Evolutionary conservation across 305 asterid species (phyloP).

Genomic region (Lippia alba): DNA sequence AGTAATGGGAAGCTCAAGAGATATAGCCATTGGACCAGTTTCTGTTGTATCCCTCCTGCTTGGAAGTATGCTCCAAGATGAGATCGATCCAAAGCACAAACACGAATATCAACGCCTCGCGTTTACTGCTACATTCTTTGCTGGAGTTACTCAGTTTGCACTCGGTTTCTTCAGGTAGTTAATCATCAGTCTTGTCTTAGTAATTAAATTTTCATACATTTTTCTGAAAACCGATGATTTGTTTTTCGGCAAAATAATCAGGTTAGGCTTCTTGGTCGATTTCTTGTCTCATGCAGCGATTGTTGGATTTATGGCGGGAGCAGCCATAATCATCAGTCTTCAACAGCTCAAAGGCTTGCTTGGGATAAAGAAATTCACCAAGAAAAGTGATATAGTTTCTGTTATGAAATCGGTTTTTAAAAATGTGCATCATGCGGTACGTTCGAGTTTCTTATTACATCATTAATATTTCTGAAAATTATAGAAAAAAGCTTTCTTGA

Average conservation of each 20-base stretch:
- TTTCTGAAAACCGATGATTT: no score
- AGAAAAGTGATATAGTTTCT: conserved; percentile 51
- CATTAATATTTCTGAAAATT: not conserved
- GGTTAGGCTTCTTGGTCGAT: conserved; percentile 73
- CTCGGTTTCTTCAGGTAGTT: conserved; percentile 67
- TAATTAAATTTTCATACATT: no score
- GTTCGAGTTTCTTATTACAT: not conserved
- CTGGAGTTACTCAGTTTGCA: conserved; percentile 56
- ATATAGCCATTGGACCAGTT: conserved; percentile 73
- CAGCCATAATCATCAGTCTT: conserved; percentile 57
- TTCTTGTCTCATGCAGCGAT: conserved; percentile 60
- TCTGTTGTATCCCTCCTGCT: conserved; percentile 75
- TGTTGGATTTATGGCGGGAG: conserved; percentile 67
- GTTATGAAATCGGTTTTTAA: conserved; percentile 54
- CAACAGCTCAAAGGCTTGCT: conserved; percentile 63
- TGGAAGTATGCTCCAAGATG: conserved; percentile 52
- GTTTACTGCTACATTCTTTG: conserved; percentile 67
- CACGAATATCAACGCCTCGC: conserved; percentile 55
- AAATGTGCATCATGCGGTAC: conserved; percentile 49
- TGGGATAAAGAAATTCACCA: conserved; percentile 55
- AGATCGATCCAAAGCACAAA: conserved; percentile 51
- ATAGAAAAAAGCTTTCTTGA: no score
- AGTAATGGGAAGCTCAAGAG: conserved; percentile 69
- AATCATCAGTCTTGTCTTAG: not conserved
- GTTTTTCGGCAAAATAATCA: conserved; percentile 3